These are phyloP conservation scores for Afroboletus lepidellus DNA, from an alignment of 1,284 basidiomycete species.

Conservation along the genomic window DNA sequence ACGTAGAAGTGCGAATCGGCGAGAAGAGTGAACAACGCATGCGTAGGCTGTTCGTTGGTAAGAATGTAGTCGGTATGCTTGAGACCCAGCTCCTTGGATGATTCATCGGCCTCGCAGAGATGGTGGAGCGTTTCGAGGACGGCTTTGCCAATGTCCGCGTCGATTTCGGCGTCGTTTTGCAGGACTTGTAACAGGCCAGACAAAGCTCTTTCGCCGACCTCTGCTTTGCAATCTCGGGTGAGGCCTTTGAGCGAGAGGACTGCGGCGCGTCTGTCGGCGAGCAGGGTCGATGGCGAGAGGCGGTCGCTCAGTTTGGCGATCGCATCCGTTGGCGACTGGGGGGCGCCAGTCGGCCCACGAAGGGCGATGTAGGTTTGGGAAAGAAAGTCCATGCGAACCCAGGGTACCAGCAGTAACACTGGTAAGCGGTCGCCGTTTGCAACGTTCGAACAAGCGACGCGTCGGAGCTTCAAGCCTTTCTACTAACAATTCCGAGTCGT, in stretches of 20 bases:
- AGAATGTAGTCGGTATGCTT: conserved; percentile 74
- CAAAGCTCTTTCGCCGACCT: conserved; percentile 79
- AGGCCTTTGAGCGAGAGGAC: conserved; percentile 92
- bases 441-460: not conserved
- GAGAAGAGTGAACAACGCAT: conserved; percentile 80
- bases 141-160: conserved; percentile 88
- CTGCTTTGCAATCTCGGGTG: conserved; percentile 85
- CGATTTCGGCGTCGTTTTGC: conserved; percentile 83
- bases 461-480: too few species aligned
- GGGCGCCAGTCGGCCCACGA: conserved; percentile 71
- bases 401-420: too few species aligned
- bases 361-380: conserved; percentile 79
- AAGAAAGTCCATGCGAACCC: conserved; percentile 67
- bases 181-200: conserved; percentile 78
- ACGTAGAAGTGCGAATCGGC: conserved; percentile 80
- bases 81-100: conserved; percentile 60
- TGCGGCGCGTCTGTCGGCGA: conserved; percentile 89
- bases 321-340: conserved; percentile 82
- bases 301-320: conserved; percentile 87
- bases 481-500: too few species aligned
- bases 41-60: conserved; percentile 66
- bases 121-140: conserved; percentile 82
- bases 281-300: conserved; percentile 80
- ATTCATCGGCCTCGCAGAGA: conserved; percentile 71
- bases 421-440: not conserved